Base-by-base conservation (phyloP, 495 filamentous ascomycete species). In the Astrothelium subdiscretum region DNA sequence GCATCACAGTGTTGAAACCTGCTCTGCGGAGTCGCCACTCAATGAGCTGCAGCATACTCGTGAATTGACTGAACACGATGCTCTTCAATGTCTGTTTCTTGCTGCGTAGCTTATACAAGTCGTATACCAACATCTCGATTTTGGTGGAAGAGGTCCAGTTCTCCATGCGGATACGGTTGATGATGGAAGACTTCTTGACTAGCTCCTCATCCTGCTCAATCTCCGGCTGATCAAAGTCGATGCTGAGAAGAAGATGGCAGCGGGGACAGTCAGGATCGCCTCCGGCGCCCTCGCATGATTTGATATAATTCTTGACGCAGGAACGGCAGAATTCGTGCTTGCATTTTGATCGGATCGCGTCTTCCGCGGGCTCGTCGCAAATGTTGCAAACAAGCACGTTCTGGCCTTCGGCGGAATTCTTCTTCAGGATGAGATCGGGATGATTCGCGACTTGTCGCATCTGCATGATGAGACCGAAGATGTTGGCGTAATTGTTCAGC, bases 401-500 rank as follows among this genome's bases (percentile, higher is more conserved):
- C 72, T 96, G 90, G 1, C 92, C 92, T 52, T 87, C 88, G 66
- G 90, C 83, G 13, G 80, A 82, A 64, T 90, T 81, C 74, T 92
- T 96, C 75, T 91, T 92, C 64, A 97, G 74, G 43, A 97, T 90
- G 6, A 97, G 77, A 74, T 97, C 94, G 1, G 94, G 94, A 72
- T 98, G 94, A 68, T 98, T 91, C 0, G 92, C 90, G 8, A 92
- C 87, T 77, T 97, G 94, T 31, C 92, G 88, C 92, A 97, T 97
- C 72, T 95, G 88, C 87, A 95, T 95, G 69, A 96, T 95, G 43
- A 96, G 80, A 54, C 90, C 90, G 65, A 85, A 85, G 68, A 86
- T 85, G 68, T 91, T 91, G 76, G 92, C 92, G 68, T 97, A 97
- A 68, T 97, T 98, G 77, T 97, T 96, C 61, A 97, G 81, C 73